Evolutionary conservation across 495 filamentous ascomycete genomes (phyloP), one percentile per base, ranked within the genome.

Genomic region (Sordaria brevicollis): DNA sequence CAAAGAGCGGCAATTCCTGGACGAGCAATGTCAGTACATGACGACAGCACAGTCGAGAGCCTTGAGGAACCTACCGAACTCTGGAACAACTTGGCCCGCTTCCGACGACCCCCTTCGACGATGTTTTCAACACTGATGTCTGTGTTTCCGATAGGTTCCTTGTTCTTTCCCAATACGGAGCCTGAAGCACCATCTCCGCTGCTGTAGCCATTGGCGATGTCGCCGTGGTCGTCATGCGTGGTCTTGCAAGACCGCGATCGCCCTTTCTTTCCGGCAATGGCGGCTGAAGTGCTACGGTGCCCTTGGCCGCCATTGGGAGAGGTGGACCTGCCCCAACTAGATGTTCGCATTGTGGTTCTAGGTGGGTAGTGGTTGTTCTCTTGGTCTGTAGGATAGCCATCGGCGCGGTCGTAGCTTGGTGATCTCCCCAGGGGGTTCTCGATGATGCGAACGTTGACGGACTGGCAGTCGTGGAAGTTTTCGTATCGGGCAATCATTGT

Each of bases 101-200:
- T 97, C 72, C 95, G 88, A 80, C 95, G 89, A 72, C 93, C 93
- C 75, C 96, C 95, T 80, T 98, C 94, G 68, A 99, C 91, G 80
- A 99, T 98, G 76, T 99, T 99, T 70, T 96, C 92, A 72, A 97
- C 86, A 79, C 94, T 97, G 76, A 99, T 99, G 69, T 98, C 95
- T 4, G 95, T 93, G 76, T 92, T 96, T n/a, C 90, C 92, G 69
- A 96, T 84, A 66, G 91, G 89, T 75, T 97, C 93, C 76, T 89
- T 92, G 72, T 87, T 84, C 73, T 88, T 90, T 71, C 90, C 89
- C 68, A 91, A 91, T 15, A 89, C 85, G 66, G 91, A 93, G 65
- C 86, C 90, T 49, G 89, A 87, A 35, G 88, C 91, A 71, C 87
- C 89, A 71, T 96, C 93, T 70, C 90, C 92, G 78, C 92, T 93